Evolutionary conservation across 208 protist species (phyloP).

Genomic region (Leishmania martiniquensis): DNA sequence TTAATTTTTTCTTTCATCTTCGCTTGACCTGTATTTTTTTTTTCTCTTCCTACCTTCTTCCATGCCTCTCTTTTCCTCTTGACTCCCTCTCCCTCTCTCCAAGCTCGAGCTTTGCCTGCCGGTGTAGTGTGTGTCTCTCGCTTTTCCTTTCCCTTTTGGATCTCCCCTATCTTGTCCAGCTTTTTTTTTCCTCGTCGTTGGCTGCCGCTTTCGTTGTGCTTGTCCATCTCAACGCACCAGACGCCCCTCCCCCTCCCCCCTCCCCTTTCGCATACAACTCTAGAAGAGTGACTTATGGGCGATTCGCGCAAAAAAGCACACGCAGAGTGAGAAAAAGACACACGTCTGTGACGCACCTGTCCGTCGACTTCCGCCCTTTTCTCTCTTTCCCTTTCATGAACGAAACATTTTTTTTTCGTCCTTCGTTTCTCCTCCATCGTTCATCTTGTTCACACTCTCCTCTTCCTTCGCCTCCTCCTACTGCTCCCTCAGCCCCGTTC

Average conservation of each 20-base stretch:
- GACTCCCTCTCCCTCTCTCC: background rate
- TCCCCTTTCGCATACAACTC: background rate
- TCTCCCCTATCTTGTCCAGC: background rate
- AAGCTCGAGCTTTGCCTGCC: no score
- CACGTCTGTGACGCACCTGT: background rate
- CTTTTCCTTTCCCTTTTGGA: background rate
- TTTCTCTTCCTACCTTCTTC: background rate
- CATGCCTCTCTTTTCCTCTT: background rate
- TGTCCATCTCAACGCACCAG: background rate
- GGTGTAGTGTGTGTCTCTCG: background rate
- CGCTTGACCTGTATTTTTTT: background rate
- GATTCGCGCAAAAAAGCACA: background rate
- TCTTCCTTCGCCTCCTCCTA: background rate
- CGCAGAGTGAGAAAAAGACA: background rate
- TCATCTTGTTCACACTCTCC: background rate
- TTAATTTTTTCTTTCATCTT: no score
- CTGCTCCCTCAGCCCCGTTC: background rate
- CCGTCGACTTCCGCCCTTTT: background rate
- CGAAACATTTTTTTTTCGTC: background rate
- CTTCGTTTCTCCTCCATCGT: background rate
- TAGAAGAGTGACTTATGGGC: background rate
- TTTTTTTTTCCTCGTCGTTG: background rate
- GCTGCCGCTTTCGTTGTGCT: background rate
- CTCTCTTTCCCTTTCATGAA: background rate
- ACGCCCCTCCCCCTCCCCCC: no score